phyloP scores from a whole-genome alignment of 177 flowering plant genomes.

The Telopea speciosissima region DNA sequence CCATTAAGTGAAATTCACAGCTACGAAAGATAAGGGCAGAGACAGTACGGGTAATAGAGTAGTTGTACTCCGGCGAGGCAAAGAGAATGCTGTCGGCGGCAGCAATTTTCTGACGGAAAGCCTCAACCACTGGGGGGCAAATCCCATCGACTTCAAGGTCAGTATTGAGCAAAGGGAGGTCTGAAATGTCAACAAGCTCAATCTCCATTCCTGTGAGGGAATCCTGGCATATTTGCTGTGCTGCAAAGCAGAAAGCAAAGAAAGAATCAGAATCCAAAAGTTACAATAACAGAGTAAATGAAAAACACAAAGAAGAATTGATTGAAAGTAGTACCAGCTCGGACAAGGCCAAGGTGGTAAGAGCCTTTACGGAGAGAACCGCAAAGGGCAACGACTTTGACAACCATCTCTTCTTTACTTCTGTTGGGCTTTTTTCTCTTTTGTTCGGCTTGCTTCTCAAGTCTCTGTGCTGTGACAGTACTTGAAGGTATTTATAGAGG shows the following conservation, averaged over 20 bases:
- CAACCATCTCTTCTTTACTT: neutral
- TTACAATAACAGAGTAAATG: neutral
- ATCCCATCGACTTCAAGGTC: constrained; percentile 73
- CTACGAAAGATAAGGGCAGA: neutral
- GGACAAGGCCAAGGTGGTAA: constrained; percentile 39
- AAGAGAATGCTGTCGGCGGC: constrained; percentile 69
- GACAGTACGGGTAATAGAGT: constrained; percentile 63
- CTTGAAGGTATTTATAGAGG: too few relatives aligned
- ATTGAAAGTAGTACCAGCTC: constrained; percentile 24
- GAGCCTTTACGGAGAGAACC: constrained; percentile 54
- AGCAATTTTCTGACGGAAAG: constrained; percentile 58
- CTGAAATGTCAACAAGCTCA: constrained; percentile 60
- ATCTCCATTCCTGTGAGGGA: constrained; percentile 55
- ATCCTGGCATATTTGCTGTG: constrained; percentile 43
- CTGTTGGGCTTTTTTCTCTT: neutral
- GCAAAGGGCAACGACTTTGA: constrained; percentile 41
- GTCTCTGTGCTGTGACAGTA: neutral
- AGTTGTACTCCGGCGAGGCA: constrained; percentile 90
- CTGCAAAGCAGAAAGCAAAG: constrained; percentile 21
- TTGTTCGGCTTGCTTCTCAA: neutral
- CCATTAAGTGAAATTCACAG: too few relatives aligned
- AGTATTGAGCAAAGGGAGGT: constrained; percentile 72
- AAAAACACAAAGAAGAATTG: neutral
- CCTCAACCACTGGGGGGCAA: constrained; percentile 71
- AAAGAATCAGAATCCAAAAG: neutral